Conservation (phyloP, 345 rosid genomes). For the Abelmoschus esculentus region DNA sequence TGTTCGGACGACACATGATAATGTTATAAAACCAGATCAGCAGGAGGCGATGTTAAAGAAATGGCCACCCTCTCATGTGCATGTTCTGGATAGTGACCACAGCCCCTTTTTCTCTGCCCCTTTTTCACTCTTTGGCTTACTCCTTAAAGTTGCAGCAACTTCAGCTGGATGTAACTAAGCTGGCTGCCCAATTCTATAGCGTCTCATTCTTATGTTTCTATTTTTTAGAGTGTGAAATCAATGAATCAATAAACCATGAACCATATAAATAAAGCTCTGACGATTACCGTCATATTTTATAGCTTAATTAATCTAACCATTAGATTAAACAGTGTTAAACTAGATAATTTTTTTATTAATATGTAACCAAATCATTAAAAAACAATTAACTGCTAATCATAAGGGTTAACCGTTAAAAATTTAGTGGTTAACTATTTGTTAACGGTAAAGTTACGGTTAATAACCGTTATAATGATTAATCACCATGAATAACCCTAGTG, state of each 20-base stretch:
- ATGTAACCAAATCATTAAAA: too few relatives aligned
- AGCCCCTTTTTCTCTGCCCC: conserved; percentile 80
- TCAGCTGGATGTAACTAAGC: conserved; percentile 20
- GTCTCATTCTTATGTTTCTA: neutral
- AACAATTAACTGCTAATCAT: too few relatives aligned
- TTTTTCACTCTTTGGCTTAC: conserved; percentile 54
- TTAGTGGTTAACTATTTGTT: too few relatives aligned
- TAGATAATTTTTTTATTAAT: too few relatives aligned
- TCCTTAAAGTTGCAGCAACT: conserved; percentile 53
- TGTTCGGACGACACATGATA: conserved; percentile 58
- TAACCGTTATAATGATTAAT: too few relatives aligned
- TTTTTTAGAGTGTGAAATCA: neutral
- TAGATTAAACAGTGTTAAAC: too few relatives aligned
- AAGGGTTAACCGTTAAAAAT: too few relatives aligned
- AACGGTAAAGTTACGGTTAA: too few relatives aligned
- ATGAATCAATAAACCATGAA: neutral
- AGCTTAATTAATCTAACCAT: too few relatives aligned
- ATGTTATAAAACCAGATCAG: conserved; percentile 59
- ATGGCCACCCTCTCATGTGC: conserved; percentile 68
- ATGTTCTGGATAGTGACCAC: conserved; percentile 62
- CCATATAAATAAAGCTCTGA: neutral
- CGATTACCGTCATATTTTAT: neutral
- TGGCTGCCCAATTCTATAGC: neutral
- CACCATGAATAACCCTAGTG: too few relatives aligned
- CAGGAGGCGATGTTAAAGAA: conserved; percentile 62